Evolutionary conservation across 2,329 filamentous ascomycete species (phyloP).

Genomic region (Leptographium wingfieldii): DNA sequence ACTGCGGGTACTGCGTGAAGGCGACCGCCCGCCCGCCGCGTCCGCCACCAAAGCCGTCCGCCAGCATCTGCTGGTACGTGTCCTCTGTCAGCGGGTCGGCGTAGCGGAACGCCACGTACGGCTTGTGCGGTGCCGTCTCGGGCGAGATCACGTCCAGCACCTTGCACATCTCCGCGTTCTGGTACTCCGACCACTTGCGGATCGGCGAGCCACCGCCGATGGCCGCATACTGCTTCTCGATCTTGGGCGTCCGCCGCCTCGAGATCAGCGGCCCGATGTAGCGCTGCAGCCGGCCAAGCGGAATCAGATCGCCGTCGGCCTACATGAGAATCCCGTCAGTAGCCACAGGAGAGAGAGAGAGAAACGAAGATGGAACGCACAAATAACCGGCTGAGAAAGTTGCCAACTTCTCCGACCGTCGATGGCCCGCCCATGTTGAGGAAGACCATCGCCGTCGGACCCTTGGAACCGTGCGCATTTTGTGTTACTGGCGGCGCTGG

Average conservation of each 20-base stretch:
- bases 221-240: conserved; percentile 85
- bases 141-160: conserved; percentile 82
- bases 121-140: conserved; percentile 90
- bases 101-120: conserved; percentile 95
- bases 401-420: conserved; percentile 74
- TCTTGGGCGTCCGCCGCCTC: conserved; percentile 81
- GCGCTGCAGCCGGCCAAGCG: conserved; percentile 79
- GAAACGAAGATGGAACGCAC: conserved; percentile 37
- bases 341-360: not conserved
- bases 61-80: conserved; percentile 72
- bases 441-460: conserved; percentile 95
- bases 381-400: conserved; percentile 84
- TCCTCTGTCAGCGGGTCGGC: conserved; percentile 87
- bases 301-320: conserved; percentile 90
- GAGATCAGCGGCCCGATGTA: conserved; percentile 87
- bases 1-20: conserved; percentile 97
- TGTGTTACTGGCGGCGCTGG: conserved; percentile 65
- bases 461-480: conserved; percentile 53
- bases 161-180: conserved; percentile 94
- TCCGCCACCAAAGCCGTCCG: conserved; percentile 81
- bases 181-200: conserved; percentile 93
- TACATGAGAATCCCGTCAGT: conserved; percentile 22
- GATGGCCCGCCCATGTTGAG: conserved; percentile 98
- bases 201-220: conserved; percentile 98
- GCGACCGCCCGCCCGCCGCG: conserved; percentile 88